Evolutionary conservation across 768 basidiomycete species (phyloP), one percentile per base, ranked within the genome.

Genomic region (Strobilomyces dryophilus): DNA sequence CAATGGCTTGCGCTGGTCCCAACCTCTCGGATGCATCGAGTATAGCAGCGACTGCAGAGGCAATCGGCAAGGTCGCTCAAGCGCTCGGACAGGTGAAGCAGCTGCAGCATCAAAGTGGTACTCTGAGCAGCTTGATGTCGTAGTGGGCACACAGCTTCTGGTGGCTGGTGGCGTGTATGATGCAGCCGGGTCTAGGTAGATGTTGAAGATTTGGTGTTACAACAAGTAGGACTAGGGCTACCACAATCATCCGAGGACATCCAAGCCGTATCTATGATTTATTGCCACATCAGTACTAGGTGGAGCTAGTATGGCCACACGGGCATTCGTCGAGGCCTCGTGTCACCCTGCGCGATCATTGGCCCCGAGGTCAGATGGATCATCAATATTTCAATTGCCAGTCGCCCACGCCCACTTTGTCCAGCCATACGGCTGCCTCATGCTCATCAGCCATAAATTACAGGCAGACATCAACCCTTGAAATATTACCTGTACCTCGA

Each of bases 1-100:
- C 70, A 27, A 57, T 69, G 12, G 66, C 81, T n/a, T 73, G 80
- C 6, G 63, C 68, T n/a, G 66, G 65, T 31, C 60, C 68, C 9
- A 57, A 57, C 36, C 51, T 73, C 18, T 40, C 74, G 48, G 84
- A 89, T 61, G 73, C 76, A 31, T 47, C 61, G 21, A 71, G 77
- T 5, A 78, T 91, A 45, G 78, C 76, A 37, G 68, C 71, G 43
- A 80, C 79, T 15, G 85, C 87, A n/a, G 86, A 89, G 56, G 79
- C 85, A 1, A 84, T 91, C 29, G 67, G 71, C 40, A 87, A 87
- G 63, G 80, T 86, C 8, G 74, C 80, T 1, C 76, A 79, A 53
- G 86, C 87, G 7, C 70, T 89, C 55, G 69, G 71, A 9, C 77
- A 85, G 52, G 77, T 88, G 49, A 80, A 77, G 53, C 75, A 81